Percentiles rank a stretch among this genome's conserved stretches.
Conservation (phyloP, 2,329 filamentous ascomycete species). For the Akanthomyces muscarius region DNA sequence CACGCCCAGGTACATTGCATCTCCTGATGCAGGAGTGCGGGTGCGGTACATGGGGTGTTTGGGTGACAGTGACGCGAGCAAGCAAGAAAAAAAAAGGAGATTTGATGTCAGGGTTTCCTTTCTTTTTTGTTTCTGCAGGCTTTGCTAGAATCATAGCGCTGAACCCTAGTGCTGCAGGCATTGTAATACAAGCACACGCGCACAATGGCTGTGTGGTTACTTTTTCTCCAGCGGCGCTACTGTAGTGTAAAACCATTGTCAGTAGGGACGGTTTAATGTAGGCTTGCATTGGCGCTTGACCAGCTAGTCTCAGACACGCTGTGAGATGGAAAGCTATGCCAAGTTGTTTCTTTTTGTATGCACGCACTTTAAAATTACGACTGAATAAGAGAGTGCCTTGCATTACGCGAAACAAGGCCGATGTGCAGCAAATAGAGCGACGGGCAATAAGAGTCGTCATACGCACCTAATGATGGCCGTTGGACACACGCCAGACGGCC, state of each 20-base stretch:
- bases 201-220: background rate
- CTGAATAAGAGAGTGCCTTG: background rate
- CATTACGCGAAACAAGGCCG: background rate
- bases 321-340: background rate
- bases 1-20: background rate
- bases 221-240: background rate
- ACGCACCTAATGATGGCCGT: background rate
- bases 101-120: constrained; percentile 9
- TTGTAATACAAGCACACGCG: background rate
- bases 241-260: background rate
- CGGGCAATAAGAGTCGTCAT: background rate
- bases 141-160: constrained; percentile 6
- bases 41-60: too few species aligned
- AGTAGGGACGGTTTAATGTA: background rate
- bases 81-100: background rate
- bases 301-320: constrained; percentile 3
- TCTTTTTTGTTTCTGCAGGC: constrained; percentile 4
- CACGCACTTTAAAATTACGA: constrained; percentile 14
- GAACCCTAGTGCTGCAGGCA: constrained; percentile 6
- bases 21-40: constrained; percentile 12
- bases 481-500: background rate
- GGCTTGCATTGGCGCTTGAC: background rate
- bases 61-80: background rate
- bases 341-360: background rate
- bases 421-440: background rate